These are phyloP conservation scores for Aspergillus unguis DNA, from an alignment of 2,329 filamentous ascomycete genomes.

Conservation along the genomic window DNA sequence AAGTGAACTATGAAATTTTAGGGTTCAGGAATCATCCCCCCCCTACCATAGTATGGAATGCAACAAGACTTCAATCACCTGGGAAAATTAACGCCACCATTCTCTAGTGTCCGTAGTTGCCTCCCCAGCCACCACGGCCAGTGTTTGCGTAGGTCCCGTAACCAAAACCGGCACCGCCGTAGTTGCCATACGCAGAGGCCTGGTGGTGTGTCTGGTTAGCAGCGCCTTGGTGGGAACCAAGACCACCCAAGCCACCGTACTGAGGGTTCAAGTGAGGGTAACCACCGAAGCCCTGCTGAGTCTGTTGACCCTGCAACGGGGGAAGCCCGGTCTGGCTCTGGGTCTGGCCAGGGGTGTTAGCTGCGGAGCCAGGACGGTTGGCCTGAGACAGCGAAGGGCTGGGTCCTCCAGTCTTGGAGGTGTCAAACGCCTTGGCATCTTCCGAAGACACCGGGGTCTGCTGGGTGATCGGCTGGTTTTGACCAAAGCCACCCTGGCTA, in stretches of 20 bases:
- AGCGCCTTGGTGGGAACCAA: conserved; percentile 42
- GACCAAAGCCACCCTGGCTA: conserved; percentile 55
- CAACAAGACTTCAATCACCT: conserved; percentile 28
- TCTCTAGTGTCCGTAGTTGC: conserved; percentile 46
- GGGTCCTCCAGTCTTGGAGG: conserved; percentile 56
- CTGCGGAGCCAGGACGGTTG: conserved; percentile 61
- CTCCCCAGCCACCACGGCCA: conserved; percentile 45
- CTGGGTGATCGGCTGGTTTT: conserved; percentile 52
- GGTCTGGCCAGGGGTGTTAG: conserved; percentile 56
- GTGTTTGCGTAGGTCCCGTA: conserved; percentile 44
- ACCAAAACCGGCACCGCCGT: conserved; percentile 40
- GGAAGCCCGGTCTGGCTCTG: conserved; percentile 51
- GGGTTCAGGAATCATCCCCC: conserved; percentile 9
- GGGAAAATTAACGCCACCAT: conserved; percentile 26
- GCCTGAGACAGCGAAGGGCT: conserved; percentile 61
- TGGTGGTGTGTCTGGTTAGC: conserved; percentile 42
- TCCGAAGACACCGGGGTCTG: conserved; percentile 49
- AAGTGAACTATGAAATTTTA: conserved; percentile 16
- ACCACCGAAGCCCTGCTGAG: conserved; percentile 55
- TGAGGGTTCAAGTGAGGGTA: conserved; percentile 56
- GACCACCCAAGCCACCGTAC: conserved; percentile 47
- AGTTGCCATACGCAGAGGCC: conserved; percentile 41
- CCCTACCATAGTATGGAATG: conserved; percentile 20
- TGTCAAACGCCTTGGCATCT: conserved; percentile 58
- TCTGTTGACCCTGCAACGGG: conserved; percentile 52